Conservation (phyloP, 2,329 filamentous ascomycete genomes). For the Alternaria ethzedia region DNA sequence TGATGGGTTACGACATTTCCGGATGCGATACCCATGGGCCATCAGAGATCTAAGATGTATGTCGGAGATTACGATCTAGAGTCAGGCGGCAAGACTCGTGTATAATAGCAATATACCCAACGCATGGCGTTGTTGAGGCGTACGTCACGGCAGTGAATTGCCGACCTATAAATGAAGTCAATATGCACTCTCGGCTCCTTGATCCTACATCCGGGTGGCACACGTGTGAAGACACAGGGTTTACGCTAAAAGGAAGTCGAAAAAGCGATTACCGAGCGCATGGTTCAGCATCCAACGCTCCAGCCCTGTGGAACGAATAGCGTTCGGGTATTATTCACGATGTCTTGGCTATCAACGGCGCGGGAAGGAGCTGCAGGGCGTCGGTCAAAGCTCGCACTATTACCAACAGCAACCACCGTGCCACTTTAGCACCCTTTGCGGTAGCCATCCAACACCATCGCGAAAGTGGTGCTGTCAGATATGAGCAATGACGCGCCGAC, state of each 20-base stretch:
- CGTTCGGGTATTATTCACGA: constrained; percentile 12
- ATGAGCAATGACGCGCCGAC: constrained; percentile 25
- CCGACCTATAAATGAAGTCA: constrained; percentile 14
- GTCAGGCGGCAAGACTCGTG: constrained; percentile 2
- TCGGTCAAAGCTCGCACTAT: constrained; percentile 14
- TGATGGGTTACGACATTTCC: constrained; percentile 14
- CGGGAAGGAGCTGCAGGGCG: constrained; percentile 6
- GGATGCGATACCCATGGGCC: not conserved
- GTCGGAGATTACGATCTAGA: not conserved
- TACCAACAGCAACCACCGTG: constrained; percentile 1
- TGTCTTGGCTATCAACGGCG: constrained; percentile 18
- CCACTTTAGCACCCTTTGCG: not conserved
- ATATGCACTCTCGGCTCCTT: constrained; percentile 16
- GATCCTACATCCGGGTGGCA: not conserved
- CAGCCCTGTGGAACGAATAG: constrained; percentile 1
- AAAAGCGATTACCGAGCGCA: constrained; percentile 5
- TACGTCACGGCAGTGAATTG: constrained; percentile 17
- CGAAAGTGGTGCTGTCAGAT: not conserved
- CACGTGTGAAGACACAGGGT: not conserved
- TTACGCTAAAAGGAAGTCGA: not conserved
- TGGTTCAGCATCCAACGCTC: not conserved
- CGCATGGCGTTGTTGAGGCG: constrained; percentile 7
- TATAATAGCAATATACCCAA: constrained; percentile 5
- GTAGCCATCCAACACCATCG: not conserved
- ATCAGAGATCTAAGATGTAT: not conserved